Base-by-base conservation (phyloP, 306 rosid species). In the Adenanthera pavonina region DNA sequence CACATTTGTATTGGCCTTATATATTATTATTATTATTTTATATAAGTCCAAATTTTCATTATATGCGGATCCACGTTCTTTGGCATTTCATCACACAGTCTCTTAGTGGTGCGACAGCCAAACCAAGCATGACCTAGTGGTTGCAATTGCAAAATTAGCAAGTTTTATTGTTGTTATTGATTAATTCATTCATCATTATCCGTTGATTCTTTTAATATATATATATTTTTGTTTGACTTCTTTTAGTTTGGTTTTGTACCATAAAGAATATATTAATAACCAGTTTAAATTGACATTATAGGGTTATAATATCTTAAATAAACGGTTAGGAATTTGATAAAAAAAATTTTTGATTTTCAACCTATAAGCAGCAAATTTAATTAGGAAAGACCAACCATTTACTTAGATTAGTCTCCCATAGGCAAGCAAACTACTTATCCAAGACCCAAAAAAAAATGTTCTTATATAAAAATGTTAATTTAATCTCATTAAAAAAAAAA, bases 1-100 rank as follows among this genome's bases (percentile, higher is more conserved):
- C 82, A 84, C 79, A 78, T 62, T 36, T 66, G 64, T 70, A 70
- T 62, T 64, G 74, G 80, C 46, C 60, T 14, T 70, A 35, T 8
- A 14, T 15, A 15, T 30, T 12, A 0, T 33, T 12, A 0, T 33
- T 57, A 57, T 3, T 4, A 33, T 13, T 6, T 13, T 13, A 35
- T 5, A 3, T 66, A 16, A 78, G 75, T 74, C 77, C 66, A 62
- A 51, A 48, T 47, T 66, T 60, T 35, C 84, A 84, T 75, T 65
- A 84, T 78, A 48, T 74, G 81, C 69, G 76, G 65, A 79, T 87
- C 82, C 86, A 78, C 77, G 74, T 81, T 84, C 81, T 68, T 56
- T 40, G 77, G 54, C 69, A 84, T 78, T 43, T 38, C 43, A 65
- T 64, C 84, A 71, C 84, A 68, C 52, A 60, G 67, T 82, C 81